Conservation (phyloP, 129 eudicot species). For the Flaveria ramosissima region DNA sequence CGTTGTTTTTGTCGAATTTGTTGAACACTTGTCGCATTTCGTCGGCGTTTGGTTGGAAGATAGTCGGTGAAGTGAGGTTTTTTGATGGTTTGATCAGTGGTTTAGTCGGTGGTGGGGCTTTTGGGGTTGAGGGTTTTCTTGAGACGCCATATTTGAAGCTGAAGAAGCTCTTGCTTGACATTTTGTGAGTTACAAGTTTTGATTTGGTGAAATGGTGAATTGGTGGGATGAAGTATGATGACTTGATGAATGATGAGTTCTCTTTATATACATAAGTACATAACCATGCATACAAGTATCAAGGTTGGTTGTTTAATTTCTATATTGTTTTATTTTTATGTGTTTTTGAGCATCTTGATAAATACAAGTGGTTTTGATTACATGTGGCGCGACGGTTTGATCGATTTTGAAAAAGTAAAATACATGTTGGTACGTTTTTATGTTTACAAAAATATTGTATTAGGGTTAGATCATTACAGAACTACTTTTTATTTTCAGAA, state of each 20-base stretch:
- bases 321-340: too few species aligned
- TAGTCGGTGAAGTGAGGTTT: neutral
- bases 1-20: slow-evolving; percentile 51
- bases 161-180: slow-evolving; percentile 43
- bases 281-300: neutral
- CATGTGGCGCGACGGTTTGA: too few species aligned
- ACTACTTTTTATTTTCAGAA: too few species aligned
- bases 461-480: too few species aligned
- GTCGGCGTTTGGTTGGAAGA: slow-evolving; percentile 45
- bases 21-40: slow-evolving; percentile 55
- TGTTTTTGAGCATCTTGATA: too few species aligned
- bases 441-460: too few species aligned
- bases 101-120: slow-evolving; percentile 15
- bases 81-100: slow-evolving; percentile 1
- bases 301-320: neutral
- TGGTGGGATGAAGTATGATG: slow-evolving; percentile 12
- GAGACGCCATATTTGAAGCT: slow-evolving; percentile 33
- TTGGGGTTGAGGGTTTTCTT: slow-evolving; percentile 37
- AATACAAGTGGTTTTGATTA: too few species aligned
- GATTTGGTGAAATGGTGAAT: slow-evolving; percentile 2
- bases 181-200: slow-evolving; percentile 23
- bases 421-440: too few species aligned
- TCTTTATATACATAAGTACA: slow-evolving; percentile 23
- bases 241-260: neutral
- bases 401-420: too few species aligned